Evolutionary conservation across 257 asterid genomes (phyloP).

Genomic region (Mitragyna speciosa): DNA sequence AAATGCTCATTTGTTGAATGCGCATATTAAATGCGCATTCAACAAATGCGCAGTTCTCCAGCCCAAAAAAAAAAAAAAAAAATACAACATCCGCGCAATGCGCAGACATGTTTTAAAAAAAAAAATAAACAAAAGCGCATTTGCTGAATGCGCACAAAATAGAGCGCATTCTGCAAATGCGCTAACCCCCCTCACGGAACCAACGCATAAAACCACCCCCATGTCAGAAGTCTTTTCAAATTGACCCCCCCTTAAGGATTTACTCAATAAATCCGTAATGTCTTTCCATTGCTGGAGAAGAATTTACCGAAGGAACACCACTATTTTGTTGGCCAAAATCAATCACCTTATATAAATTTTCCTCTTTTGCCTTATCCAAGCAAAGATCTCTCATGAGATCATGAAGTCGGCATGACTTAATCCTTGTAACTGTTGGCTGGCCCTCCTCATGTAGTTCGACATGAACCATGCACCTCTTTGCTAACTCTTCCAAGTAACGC

Average conservation of each 20-base stretch:
- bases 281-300: too few species aligned
- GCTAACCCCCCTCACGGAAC: too few species aligned
- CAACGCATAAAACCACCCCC: background rate
- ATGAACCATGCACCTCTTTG: background rate
- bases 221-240: background rate
- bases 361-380: background rate
- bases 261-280: background rate
- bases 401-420: background rate
- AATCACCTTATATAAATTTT: background rate
- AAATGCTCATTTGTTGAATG: too few species aligned
- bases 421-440: background rate
- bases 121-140: too few species aligned
- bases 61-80: too few species aligned
- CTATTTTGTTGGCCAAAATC: too few species aligned
- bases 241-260: background rate
- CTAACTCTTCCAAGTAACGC: background rate
- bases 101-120: too few species aligned
- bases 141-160: background rate
- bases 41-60: too few species aligned
- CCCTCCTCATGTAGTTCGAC: background rate
- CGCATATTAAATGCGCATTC: too few species aligned
- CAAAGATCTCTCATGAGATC: constrained; percentile 5
- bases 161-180: too few species aligned
- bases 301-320: background rate
- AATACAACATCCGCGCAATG: too few species aligned